Conservation (phyloP, 345 rosid genomes). For the Gossypium sturtianum region DNA sequence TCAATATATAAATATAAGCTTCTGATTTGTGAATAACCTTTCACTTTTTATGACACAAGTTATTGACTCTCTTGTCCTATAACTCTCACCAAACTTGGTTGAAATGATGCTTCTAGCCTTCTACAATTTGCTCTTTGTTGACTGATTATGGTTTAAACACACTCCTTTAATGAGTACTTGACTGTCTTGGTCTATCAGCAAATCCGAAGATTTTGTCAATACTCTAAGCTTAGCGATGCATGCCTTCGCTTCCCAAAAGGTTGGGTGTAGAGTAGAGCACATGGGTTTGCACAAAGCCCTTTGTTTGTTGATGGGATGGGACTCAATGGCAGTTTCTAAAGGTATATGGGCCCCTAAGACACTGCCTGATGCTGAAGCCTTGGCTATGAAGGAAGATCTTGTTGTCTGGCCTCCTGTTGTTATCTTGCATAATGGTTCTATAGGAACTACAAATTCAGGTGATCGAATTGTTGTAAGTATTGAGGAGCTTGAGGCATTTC, state of each 20-base stretch:
- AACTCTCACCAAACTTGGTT: not conserved
- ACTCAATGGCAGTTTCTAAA: conserved; percentile 7
- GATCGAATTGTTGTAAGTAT: conserved; percentile 28
- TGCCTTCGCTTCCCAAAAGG: conserved; percentile 21
- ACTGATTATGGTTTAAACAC: not conserved
- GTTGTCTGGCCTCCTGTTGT: conserved; percentile 54
- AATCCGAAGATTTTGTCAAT: conserved; percentile 31
- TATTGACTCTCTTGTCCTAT: not conserved
- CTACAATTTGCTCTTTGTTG: not conserved
- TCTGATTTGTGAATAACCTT: not conserved
- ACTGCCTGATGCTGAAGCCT: conserved; percentile 31
- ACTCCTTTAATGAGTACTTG: conserved; percentile 1
- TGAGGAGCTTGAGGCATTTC: conserved; percentile 25
- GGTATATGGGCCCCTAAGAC: conserved; percentile 25
- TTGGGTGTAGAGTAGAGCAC: conserved; percentile 39
- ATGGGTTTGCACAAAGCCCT: conserved; percentile 52
- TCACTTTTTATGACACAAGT: not conserved
- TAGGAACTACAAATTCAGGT: conserved; percentile 21
- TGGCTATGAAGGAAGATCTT: conserved; percentile 42
- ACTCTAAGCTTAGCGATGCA: conserved; percentile 40
- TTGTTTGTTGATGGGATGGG: conserved; percentile 53
- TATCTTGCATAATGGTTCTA: conserved; percentile 39
- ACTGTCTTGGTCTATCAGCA: conserved; percentile 20
- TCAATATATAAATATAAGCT: not conserved
- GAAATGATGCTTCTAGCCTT: not conserved